These are phyloP conservation scores for Didymella keratinophila DNA, from an alignment of 2,329 filamentous ascomycete genomes.

Conservation along the genomic window DNA sequence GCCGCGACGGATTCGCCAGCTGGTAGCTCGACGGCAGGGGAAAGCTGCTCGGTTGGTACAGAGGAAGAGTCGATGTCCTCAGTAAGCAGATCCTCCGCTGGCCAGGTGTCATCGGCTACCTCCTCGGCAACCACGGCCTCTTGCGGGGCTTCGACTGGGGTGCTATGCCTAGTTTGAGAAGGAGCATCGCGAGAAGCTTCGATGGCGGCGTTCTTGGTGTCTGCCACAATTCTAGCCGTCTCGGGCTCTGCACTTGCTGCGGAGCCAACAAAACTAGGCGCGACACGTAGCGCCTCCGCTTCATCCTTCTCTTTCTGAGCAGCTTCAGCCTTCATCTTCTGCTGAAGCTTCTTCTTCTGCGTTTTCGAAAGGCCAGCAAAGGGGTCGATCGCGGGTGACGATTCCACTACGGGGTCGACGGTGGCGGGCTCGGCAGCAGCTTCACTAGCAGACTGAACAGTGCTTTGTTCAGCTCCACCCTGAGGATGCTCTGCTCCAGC, in stretches of 20 bases:
- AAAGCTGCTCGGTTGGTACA: constrained; percentile 6
- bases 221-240: neutral
- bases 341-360: constrained; percentile 41
- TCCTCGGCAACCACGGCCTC: neutral
- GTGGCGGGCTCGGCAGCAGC: neutral
- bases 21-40: neutral
- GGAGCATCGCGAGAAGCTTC: neutral
- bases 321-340: constrained; percentile 50
- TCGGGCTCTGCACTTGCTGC: neutral
- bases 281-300: neutral
- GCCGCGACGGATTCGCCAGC: neutral
- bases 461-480: neutral
- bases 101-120: constrained; percentile 12
- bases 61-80: constrained; percentile 12
- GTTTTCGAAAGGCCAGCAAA: constrained; percentile 39
- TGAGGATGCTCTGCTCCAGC: neutral
- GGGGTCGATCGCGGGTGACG: constrained; percentile 26
- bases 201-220: neutral
- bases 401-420: neutral
- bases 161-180: neutral
- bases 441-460: neutral
- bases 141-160: neutral
- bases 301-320: constrained; percentile 26
- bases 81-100: constrained; percentile 13
- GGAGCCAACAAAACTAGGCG: neutral